Evolutionary conservation across 169 alveolate species (phyloP).

Genomic region (Babesia gibsoni): DNA sequence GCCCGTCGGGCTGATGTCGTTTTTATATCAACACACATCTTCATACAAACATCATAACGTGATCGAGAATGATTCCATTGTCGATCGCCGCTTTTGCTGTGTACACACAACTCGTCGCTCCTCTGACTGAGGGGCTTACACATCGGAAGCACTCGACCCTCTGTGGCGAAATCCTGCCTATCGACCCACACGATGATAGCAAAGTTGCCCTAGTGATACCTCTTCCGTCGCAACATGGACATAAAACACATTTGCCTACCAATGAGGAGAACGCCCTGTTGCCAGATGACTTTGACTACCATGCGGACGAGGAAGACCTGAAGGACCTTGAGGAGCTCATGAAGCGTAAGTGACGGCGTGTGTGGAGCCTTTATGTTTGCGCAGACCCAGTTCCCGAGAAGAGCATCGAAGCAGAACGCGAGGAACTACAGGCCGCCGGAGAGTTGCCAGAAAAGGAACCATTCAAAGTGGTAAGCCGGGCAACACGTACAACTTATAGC

Average conservation of each 20-base stretch:
- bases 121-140: conserved; percentile 3
- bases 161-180: too few species aligned
- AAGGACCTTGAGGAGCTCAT: conserved; percentile 10
- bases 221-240: neutral
- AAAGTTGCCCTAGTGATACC: neutral
- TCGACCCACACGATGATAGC: neutral
- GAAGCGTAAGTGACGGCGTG: neutral
- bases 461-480: neutral
- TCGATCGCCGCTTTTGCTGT: neutral
- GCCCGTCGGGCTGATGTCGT: neutral
- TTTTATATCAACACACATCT: neutral
- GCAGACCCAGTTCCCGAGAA: conserved; percentile 24
- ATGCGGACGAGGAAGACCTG: conserved; percentile 10
- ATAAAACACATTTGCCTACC: conserved; percentile 32
- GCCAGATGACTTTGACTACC: neutral
- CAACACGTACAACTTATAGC: neutral
- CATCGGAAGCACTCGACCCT: neutral
- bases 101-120: neutral
- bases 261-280: conserved; percentile 49
- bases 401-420: conserved; percentile 10
- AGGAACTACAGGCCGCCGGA: conserved; percentile 22
- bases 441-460: conserved; percentile 14
- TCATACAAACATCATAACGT: neutral
- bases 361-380: neutral
- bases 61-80: neutral